phyloP scores from a whole-genome alignment of 345 rosid genomes.

The Carallia pectinifolia region DNA sequence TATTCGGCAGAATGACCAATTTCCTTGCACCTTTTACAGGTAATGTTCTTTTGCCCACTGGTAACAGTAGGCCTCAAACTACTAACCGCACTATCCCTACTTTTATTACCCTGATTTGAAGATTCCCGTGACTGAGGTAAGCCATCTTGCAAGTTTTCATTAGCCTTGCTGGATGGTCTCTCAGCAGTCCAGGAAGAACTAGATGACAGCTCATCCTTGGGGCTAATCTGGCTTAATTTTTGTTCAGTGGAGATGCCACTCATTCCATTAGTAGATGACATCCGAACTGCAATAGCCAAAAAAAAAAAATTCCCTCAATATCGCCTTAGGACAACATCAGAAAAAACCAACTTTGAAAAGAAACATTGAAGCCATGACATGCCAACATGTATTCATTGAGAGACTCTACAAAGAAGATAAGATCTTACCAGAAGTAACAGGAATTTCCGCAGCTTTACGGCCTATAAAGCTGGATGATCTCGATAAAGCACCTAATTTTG shows the following conservation, averaged over 20 bases:
- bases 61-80: slow-evolving; percentile 43
- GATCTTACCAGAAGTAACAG: slow-evolving; percentile 53
- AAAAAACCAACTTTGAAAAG: no score
- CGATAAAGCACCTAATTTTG: neutral
- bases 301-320: slow-evolving; percentile 5
- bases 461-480: neutral
- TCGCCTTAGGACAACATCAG: neutral
- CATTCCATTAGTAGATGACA: slow-evolving; percentile 26
- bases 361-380: neutral
- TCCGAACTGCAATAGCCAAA: slow-evolving; percentile 43
- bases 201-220: slow-evolving; percentile 61
- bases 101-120: slow-evolving; percentile 57
- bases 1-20: slow-evolving; percentile 57
- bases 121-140: slow-evolving; percentile 49
- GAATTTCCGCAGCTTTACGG: neutral
- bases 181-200: slow-evolving; percentile 56
- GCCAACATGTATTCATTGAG: no score
- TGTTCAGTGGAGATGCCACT: slow-evolving; percentile 42
- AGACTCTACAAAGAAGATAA: no score
- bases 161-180: slow-evolving; percentile 34
- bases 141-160: slow-evolving; percentile 55
- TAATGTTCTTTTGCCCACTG: slow-evolving; percentile 42
- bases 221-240: slow-evolving; percentile 43
- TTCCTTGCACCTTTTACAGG: slow-evolving; percentile 56
- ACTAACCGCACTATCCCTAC: slow-evolving; percentile 43